Base-by-base conservation (phyloP, 2,329 filamentous ascomycete species). In the Diplodia intermedia region DNA sequence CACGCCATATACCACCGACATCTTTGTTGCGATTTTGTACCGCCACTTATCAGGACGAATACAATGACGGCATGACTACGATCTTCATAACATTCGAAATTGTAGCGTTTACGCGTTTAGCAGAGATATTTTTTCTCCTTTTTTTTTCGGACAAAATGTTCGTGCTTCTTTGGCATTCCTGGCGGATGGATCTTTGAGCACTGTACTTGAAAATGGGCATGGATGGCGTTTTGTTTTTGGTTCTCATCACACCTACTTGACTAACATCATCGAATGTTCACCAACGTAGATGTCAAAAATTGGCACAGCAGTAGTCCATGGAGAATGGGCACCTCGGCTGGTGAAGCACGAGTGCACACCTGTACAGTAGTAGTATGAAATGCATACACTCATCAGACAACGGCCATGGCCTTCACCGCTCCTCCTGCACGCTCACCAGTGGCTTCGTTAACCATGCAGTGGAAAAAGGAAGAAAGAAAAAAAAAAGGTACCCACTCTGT, bases 61-160 rank as follows among this genome's bases (percentile, higher is more conserved):
- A 14, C 33, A 36, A 43, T n/a, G 29, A 49, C 63, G 23, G 15
- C 15, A 56, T 36, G 66, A 54, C 33, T 12, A 43, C 33, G 33
- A 52, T 65, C 43, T 7, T 7, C 18, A 20, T 47, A 7, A 54
- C 49, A 36, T 29, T 43, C 18, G 15, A 49, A 15, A 26, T 31
- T 62, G 40, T 49, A 62, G 40, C 57, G 40, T 62, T 62, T 11
- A 62, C 18, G 57, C 40, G 15, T 23, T 62, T 49, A n/a, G 57
- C 11, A 50, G 14, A 14, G 31, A 33, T 33, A 26, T 26, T 14
- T 12, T 9, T 33, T 61, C 29, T 20, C 3, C 36, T 12, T 11
- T 38, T 38, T 36, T 12, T 38, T 38, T 38, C 36, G 36, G 40
- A 26, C 40, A 29, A 33, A 15, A 49, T 26, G 18, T 47, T 43